Evolutionary conservation across 176 grass and related monocot genomes (phyloP).

Genomic region (Oryza punctata): DNA sequence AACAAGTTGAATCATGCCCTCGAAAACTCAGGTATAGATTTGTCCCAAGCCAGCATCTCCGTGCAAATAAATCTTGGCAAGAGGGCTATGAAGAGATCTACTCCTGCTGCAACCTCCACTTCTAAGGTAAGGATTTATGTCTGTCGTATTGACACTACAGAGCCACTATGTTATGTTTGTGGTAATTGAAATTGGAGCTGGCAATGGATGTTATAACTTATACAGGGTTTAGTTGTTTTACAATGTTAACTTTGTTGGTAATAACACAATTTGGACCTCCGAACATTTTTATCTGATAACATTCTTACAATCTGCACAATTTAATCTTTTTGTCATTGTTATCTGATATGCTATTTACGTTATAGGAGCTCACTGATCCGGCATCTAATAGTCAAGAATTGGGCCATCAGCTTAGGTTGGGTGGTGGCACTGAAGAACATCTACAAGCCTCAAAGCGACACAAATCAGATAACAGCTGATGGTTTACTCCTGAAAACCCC

Average conservation of each 20-base stretch:
- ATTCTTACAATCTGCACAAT: background rate
- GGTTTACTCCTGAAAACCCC: background rate
- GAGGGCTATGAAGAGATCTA: slow-evolving; percentile 51
- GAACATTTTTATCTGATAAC: background rate
- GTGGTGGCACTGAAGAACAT: slow-evolving; percentile 33
- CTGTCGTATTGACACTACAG: background rate
- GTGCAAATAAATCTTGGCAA: slow-evolving; percentile 91
- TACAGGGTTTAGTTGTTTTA: background rate
- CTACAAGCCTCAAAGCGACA: slow-evolving; percentile 58
- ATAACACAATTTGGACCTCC: background rate
- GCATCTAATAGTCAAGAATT: slow-evolving; percentile 29
- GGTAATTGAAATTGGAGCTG: slow-evolving; percentile 5
- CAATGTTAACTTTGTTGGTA: background rate
- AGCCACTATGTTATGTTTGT: background rate
- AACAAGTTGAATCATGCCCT: slow-evolving; percentile 61
- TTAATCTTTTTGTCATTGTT: slow-evolving; percentile 18
- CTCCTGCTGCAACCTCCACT: slow-evolving; percentile 36
- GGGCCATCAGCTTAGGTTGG: slow-evolving; percentile 20
- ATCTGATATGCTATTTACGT: background rate
- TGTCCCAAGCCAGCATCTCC: slow-evolving; percentile 85
- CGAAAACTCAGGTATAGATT: slow-evolving; percentile 80
- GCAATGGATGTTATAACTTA: background rate
- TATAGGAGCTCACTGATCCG: slow-evolving; percentile 43
- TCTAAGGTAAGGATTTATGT: slow-evolving; percentile 41
- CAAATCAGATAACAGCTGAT: slow-evolving; percentile 44